Evolutionary conservation across 805 yeast genomes (phyloP), one percentile per base, ranked within the genome.

Genomic region (Kodamaea hsintzibuensis): DNA sequence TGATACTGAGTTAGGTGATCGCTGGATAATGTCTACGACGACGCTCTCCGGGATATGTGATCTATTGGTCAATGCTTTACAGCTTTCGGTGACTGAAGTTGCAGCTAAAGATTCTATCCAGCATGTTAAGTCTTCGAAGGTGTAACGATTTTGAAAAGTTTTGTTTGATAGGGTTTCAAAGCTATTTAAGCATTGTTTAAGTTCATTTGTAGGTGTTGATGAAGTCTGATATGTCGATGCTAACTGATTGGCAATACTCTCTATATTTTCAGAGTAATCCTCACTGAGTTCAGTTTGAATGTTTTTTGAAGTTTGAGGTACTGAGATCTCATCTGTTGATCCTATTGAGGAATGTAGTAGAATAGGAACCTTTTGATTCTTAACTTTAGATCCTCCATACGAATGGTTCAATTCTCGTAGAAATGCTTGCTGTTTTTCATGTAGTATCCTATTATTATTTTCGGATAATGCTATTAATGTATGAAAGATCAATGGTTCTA

Each of bases 11-110:
- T 62, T 53, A 1, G 80, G 78, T 0, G 76, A 66, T 46, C 83
- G 64, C 1, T 65, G 55, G 1, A 77, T 58, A 3, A 79, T 60
- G 54, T 79, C 81, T 1, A 68, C 62, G 1, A 68, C 47, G 1
- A 79, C 67, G 60, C 72, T 76, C 0, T 72, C 59, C 0, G 83
- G 83, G 13, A 77, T 65, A 1, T 62, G 56, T 1, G 63, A 51
- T 8, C 64, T 54, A 14, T 69, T 66, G 0, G 68, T 48, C 8
- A 79, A 59, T 1, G 70, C 55, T 2, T 55, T 39, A 53, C 80
- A 77, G 2, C 78, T 70, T 1, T 60, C 62, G 6, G 64, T 56
- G 9, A 79, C 64, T 40, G 57, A 61, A 0, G 68, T 57, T 0
- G 81, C 62, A 2, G 58, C 43, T 0, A 77, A 56, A 4, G 78